Percentiles rank a stretch among this genome's conserved stretches.
Evolutionary conservation across 805 yeast genomes (phyloP).

Genomic region (Starmerella bacillaris): DNA sequence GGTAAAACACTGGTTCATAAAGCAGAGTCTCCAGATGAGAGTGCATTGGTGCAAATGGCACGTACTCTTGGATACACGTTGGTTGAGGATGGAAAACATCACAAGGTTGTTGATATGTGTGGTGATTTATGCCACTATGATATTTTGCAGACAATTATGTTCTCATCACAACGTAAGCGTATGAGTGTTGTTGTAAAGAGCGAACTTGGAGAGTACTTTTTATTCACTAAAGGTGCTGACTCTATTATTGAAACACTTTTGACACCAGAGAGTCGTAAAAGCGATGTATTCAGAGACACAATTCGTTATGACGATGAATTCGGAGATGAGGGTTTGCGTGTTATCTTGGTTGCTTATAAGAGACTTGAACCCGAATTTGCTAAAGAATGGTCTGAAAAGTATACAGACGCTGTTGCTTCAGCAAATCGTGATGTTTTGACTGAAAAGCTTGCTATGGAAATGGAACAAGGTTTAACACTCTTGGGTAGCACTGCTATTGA

Average conservation of each 20-base stretch:
- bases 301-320: conserved; percentile 46
- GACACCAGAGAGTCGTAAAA: conserved; percentile 24
- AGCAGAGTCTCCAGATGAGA: conserved; percentile 74
- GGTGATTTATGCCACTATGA: conserved; percentile 32
- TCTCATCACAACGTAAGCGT: conserved; percentile 55
- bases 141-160: conserved; percentile 40
- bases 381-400: conserved; percentile 37
- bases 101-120: conserved; percentile 28
- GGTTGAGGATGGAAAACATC: conserved; percentile 34
- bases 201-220: conserved; percentile 27
- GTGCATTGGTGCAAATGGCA: conserved; percentile 61
- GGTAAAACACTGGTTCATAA: conserved; percentile 34
- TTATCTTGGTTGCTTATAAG: conserved; percentile 50
- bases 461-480: conserved; percentile 39
- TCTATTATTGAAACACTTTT: conserved; percentile 41
- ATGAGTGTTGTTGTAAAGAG: conserved; percentile 53
- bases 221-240: conserved; percentile 61
- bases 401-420: conserved; percentile 32
- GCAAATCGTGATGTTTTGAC: conserved; percentile 41
- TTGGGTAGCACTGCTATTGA: conserved; percentile 73
- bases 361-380: conserved; percentile 33
- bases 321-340: conserved; percentile 64
- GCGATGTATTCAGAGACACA: conserved; percentile 28
- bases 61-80: conserved; percentile 54
- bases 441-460: conserved; percentile 37